Base-by-base conservation (phyloP, 23 red algal species). In the Gracilaria gracilis region DNA sequence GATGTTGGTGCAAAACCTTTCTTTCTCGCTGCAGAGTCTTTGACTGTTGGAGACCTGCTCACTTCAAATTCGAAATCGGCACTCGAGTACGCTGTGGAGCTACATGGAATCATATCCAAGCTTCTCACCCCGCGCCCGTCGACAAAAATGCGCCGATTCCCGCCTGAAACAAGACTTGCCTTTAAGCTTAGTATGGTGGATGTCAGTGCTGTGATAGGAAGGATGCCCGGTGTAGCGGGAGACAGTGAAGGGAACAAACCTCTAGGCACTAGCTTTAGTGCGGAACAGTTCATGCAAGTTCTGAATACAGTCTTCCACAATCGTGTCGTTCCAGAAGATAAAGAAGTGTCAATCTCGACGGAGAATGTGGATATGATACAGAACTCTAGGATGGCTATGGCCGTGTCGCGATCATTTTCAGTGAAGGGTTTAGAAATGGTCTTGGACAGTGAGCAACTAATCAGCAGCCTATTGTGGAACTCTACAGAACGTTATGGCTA, bases 131-230 rank as follows among this genome's bases (percentile, higher is more conserved):
- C 89, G 9, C 49, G 39, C 6, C 35, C 38, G 20, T 71, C 80
- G 23, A 53, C 62, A 31, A 74, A 83, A 25, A 82, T 92, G 77
- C 64, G 64, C 19, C 89, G 67, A 20, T 83, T 92, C 35, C 89
- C 89, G 38, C 89, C 28, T 8, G 77, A 92, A 53, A 83, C 66
- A 20, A 57, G 49, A 74, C 28, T 92, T 37, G 32, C 51, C 14
- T 92, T 92, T 67, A 46, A 71, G 20, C 57, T 92, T 17, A 67
- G 49, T 29, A 14, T 74, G 54, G 27, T 84, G 13, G 89, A 92
- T 74, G 89, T 78, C 65, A 92, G 89, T 35, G 76, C 78, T 46
- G 77, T 92, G 42, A 69, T 92, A 15, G 70, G 89, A 5, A 33
- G 80, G 50, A 57, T 70, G 32, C 17, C 38, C 25, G 78, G 78